Percentiles rank a stretch among this genome's conserved stretches.
Evolutionary conservation across 306 rosid species (phyloP).

Genomic region (Quercus gilva): DNA sequence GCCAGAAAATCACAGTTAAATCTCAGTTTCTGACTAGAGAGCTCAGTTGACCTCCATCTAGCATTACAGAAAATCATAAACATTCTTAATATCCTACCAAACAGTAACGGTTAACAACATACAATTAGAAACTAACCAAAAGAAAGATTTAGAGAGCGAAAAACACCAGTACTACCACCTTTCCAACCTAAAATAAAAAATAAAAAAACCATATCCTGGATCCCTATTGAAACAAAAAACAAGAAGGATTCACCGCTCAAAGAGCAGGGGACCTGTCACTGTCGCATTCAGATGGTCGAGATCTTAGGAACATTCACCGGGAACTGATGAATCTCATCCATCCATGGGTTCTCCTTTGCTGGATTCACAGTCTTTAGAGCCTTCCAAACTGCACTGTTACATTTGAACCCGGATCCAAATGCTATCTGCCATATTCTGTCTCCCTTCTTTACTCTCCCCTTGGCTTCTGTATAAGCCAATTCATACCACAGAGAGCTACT

Average conservation of each 20-base stretch:
- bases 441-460: slow-evolving; percentile 55
- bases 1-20: not conserved
- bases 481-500: slow-evolving; percentile 69
- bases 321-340: slow-evolving; percentile 49
- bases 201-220: too few species aligned
- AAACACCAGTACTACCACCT: not conserved
- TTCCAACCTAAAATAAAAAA: not conserved
- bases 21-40: not conserved
- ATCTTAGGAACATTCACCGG: slow-evolving; percentile 56
- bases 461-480: slow-evolving; percentile 57
- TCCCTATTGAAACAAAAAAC: not conserved
- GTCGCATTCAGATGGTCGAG: slow-evolving; percentile 24
- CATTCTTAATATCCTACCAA: not conserved
- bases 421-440: slow-evolving; percentile 69
- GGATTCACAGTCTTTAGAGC: slow-evolving; percentile 47
- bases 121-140: not conserved
- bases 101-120: not conserved
- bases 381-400: slow-evolving; percentile 64
- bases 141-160: not conserved
- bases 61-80: not conserved
- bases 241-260: not conserved
- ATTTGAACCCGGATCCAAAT: slow-evolving; percentile 66
- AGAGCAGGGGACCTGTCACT: not conserved
- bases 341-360: slow-evolving; percentile 55
- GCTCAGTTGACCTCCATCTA: not conserved